Conservation (phyloP, 108 stramenopile species). For the Fragilaria radians region DNA sequence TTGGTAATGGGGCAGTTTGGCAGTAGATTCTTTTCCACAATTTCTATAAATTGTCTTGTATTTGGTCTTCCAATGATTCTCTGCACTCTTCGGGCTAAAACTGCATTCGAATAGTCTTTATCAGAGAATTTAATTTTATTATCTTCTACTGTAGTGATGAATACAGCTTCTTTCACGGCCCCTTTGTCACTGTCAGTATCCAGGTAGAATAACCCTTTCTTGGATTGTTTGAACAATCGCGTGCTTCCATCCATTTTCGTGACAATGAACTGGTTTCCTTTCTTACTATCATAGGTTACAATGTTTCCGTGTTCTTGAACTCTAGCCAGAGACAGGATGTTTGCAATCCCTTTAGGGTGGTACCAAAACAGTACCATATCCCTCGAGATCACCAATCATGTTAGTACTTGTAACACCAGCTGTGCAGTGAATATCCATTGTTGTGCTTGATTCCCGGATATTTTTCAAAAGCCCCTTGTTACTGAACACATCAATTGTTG, state of each 20-base stretch:
- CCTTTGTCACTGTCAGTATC: not conserved
- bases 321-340: too few species aligned
- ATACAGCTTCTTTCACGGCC: slow-evolving; percentile 1
- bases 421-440: slow-evolving; percentile 7
- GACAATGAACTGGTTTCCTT: too few species aligned
- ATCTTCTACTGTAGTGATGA: slow-evolving; percentile 4
- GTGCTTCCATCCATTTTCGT: too few species aligned
- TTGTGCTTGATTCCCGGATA: slow-evolving; percentile 2
- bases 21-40: slow-evolving; percentile 20
- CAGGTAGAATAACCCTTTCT: too few species aligned
- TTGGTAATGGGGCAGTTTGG: slow-evolving; percentile 24
- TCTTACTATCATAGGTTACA: not conserved
- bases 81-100: slow-evolving; percentile 4
- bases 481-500: too few species aligned
- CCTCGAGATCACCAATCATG: slow-evolving; percentile 12
- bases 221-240: too few species aligned
- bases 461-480: slow-evolving; percentile 12
- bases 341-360: slow-evolving; percentile 23
- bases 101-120: slow-evolving; percentile 2
- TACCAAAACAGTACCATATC: slow-evolving; percentile 22
- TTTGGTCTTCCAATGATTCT: slow-evolving; percentile 6
- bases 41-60: slow-evolving; percentile 1
- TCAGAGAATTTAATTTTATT: slow-evolving; percentile 2
- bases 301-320: slow-evolving; percentile 5
- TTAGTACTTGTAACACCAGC: too few species aligned